A percentile compares a stretch with the other conserved stretches of the same genome.
Conservation (phyloP, 2,329 filamentous ascomycete species). For the Fusarium lyarnte region DNA sequence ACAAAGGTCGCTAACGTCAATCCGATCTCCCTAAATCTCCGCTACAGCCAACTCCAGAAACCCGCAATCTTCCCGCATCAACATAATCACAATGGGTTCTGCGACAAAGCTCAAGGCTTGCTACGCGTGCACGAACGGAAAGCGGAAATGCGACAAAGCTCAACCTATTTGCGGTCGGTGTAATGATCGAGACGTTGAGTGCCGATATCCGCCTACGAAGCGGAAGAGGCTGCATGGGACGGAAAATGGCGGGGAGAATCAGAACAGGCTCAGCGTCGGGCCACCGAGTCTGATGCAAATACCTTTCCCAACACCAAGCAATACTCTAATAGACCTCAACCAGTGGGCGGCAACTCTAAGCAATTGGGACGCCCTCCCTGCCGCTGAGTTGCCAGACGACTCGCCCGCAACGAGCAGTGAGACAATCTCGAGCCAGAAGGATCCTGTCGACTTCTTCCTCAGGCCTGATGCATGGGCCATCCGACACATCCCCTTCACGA, state of each 20-base stretch:
- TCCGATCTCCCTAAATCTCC: neutral
- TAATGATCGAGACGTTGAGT: conserved; percentile 4
- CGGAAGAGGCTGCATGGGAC: neutral
- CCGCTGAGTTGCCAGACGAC: neutral
- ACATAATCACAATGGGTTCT: neutral
- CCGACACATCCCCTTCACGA: neutral
- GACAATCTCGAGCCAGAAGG: neutral
- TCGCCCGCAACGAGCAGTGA: neutral
- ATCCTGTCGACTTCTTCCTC: conserved; percentile 1
- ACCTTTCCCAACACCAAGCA: neutral
- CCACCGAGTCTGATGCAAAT: neutral
- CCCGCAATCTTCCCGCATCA: neutral
- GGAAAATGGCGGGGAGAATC: neutral
- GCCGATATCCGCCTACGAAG: neutral
- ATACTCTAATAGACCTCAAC: neutral
- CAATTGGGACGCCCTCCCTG: neutral
- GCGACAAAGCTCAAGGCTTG: conserved; percentile 1
- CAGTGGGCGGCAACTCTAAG: neutral
- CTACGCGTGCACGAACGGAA: neutral
- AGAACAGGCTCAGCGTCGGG: neutral
- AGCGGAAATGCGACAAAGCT: conserved; percentile 9
- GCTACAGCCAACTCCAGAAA: neutral
- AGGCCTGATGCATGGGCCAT: neutral
- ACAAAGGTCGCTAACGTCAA: neutral
- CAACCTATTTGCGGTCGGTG: conserved; percentile 5